These are phyloP conservation scores for Grosmannia huntii DNA, from an alignment of 2,329 filamentous ascomycete genomes.

Conservation along the genomic window DNA sequence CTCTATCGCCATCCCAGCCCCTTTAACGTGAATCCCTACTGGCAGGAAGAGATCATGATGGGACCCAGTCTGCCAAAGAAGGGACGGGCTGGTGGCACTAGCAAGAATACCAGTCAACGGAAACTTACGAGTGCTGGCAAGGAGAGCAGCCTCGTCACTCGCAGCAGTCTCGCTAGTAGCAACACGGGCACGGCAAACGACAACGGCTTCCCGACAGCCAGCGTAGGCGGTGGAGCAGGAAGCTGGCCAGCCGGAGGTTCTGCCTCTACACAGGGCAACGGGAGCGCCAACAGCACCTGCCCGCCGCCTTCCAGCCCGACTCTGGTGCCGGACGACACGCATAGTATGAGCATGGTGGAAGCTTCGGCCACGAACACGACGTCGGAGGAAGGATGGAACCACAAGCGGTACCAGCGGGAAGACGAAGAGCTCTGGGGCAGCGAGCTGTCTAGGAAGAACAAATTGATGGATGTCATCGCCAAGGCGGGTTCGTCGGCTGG, in stretches of 20 bases:
- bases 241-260: not conserved
- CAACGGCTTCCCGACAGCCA: conserved; percentile 11
- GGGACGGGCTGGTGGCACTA: conserved; percentile 28
- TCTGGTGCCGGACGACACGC: conserved; percentile 33
- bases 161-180: conserved; percentile 25
- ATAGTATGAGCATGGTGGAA: conserved; percentile 24
- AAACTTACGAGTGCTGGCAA: conserved; percentile 45
- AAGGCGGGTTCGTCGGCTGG: conserved; percentile 45
- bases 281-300: not conserved
- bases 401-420: conserved; percentile 68
- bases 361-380: conserved; percentile 19
- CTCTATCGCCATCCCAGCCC: conserved; percentile 69
- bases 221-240: not conserved
- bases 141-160: conserved; percentile 32
- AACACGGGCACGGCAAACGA: conserved; percentile 15
- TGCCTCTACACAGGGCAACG: not conserved
- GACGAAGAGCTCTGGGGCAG: conserved; percentile 76
- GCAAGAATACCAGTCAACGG: conserved; percentile 46
- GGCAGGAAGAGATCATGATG: conserved; percentile 74
- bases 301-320: conserved; percentile 24
- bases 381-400: conserved; percentile 54
- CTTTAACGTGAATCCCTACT: conserved; percentile 79
- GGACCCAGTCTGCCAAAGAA: conserved; percentile 63
- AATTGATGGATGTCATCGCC: conserved; percentile 43
- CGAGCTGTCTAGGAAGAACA: conserved; percentile 40